phyloP scores from a whole-genome alignment of 257 asterid species.

The Thymus quinquecostatus region DNA sequence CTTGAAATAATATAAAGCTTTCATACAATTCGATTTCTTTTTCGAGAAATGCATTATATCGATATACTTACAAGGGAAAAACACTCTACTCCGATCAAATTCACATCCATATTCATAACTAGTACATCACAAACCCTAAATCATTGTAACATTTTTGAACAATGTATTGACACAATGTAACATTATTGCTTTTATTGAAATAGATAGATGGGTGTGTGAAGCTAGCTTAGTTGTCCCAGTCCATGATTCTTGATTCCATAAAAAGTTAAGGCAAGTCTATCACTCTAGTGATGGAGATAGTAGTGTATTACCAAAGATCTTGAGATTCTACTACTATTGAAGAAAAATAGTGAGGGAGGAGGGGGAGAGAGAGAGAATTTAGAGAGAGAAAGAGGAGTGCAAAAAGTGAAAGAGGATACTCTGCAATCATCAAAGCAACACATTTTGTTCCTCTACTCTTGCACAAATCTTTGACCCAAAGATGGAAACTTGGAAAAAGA shows the following conservation, averaged over 20 bases:
- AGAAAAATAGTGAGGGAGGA: not conserved
- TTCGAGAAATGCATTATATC: no score
- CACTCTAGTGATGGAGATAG: constrained; percentile 27
- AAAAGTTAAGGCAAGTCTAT: constrained; percentile 33
- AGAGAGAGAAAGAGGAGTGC: constrained; percentile 32
- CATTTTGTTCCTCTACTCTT: constrained; percentile 50
- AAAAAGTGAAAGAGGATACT: constrained; percentile 59
- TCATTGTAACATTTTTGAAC: not conserved
- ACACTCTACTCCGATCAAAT: not conserved
- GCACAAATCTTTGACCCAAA: constrained; percentile 80
- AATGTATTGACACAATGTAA: not conserved
- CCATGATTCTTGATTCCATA: constrained; percentile 42
- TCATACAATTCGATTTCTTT: no score
- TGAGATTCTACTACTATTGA: constrained; percentile 32
- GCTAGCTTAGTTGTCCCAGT: constrained; percentile 22
- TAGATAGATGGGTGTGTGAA: constrained; percentile 19
- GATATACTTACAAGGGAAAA: no score
- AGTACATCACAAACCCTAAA: no score
- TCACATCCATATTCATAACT: not conserved
- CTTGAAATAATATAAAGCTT: not conserved
- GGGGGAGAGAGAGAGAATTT: constrained; percentile 11
- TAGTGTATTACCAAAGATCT: constrained; percentile 38
- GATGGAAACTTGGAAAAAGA: constrained; percentile 53
- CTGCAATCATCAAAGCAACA: constrained; percentile 78
- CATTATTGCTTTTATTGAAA: constrained; percentile 25